Evolutionary conservation across 2,329 filamentous ascomycete species (phyloP), one percentile per base, ranked within the genome.

Genomic region (Clarireedia monteithiana): DNA sequence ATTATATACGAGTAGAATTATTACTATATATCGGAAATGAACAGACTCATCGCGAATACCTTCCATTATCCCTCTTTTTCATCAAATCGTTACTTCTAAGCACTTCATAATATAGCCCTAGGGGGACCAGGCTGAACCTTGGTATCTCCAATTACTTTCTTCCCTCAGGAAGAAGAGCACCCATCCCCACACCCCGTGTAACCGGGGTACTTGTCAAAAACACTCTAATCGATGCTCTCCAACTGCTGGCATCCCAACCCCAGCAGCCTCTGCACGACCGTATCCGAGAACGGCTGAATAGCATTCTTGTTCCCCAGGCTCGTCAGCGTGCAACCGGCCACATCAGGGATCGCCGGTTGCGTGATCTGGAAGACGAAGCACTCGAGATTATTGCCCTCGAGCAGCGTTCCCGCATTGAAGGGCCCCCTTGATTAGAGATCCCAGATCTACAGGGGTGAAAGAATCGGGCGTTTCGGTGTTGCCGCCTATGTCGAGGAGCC

Each of bases 401-500:
- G 62, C 0, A 79, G 65, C 14, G 67, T 73, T n/a, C 66, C 58
- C 4, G 66, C 59, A 59, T 77, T 77, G 58, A 74, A 72, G 1
- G 1, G 78, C 64, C 39, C 75, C 75, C 17, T 73, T 71, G 3
- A 74, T 75, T 20, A 78, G 36, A 53, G 77, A 66, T 2, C 58
- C 56, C 2, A 77, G 40, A 59, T 75, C 66, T 51, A 81, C 63
- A 3, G 76, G 76, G 4, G 73, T 68, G 60, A 80, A 82, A n/a
- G 72, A 75, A 66, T 82, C 75, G 7, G 76, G 71, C 1, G 69
- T 70, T n/a, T 77, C 76, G 3, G 73, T 73, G 61, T 82, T 82
- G 10, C 79, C 79, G 7, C 79, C 79, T 14, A 81, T 72, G 57
- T 71, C 73, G 20, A 67, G 69, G n/a, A 78, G 69, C 20, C 72